A percentile compares a stretch with the other conserved stretches of the same genome.
phyloP scores from a whole-genome alignment of 169 alveolate genomes.

The Cystoisospora suis region DNA sequence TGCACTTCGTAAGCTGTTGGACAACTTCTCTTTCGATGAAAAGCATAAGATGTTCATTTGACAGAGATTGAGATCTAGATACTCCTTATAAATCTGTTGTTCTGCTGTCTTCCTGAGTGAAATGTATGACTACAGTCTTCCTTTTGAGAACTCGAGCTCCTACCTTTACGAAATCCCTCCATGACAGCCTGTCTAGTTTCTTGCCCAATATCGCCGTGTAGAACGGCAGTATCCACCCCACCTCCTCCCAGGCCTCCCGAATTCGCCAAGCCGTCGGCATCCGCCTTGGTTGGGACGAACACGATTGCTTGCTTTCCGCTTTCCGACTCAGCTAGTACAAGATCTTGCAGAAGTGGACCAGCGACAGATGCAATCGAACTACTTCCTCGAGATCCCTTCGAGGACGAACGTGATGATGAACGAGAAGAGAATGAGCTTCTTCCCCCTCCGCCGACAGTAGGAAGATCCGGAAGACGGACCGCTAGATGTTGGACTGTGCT shows the following conservation, averaged over 20 bases:
- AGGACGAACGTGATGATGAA: neutral
- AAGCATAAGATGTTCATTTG: too few relatives aligned
- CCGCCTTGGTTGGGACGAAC: conserved; percentile 62
- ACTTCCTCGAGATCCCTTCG: conserved; percentile 21
- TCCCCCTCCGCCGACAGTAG: neutral
- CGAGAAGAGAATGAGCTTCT: neutral
- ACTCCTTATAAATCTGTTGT: too few relatives aligned
- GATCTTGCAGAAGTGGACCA: conserved; percentile 51
- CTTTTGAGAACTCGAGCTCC: too few relatives aligned
- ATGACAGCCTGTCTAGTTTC: conserved; percentile 54
- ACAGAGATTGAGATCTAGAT: too few relatives aligned
- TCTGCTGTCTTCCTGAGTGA: too few relatives aligned
- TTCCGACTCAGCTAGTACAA: conserved; percentile 29
- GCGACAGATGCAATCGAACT: neutral
- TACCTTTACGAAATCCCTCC: conserved; percentile 57
- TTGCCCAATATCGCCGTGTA: conserved; percentile 66
- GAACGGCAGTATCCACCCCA: conserved; percentile 56
- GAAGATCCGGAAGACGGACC: conserved; percentile 1
- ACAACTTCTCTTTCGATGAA: too few relatives aligned
- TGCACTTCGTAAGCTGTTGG: too few relatives aligned
- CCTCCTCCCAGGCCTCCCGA: conserved; percentile 22
- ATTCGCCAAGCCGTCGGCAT: conserved; percentile 57
- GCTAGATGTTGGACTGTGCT: conserved; percentile 21
- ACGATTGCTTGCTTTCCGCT: conserved; percentile 56
- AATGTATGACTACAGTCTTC: too few relatives aligned